Percentiles rank a stretch among this genome's conserved stretches.
Conservation (phyloP, 179 eudicot species). For the Spinacia oleracea region DNA sequence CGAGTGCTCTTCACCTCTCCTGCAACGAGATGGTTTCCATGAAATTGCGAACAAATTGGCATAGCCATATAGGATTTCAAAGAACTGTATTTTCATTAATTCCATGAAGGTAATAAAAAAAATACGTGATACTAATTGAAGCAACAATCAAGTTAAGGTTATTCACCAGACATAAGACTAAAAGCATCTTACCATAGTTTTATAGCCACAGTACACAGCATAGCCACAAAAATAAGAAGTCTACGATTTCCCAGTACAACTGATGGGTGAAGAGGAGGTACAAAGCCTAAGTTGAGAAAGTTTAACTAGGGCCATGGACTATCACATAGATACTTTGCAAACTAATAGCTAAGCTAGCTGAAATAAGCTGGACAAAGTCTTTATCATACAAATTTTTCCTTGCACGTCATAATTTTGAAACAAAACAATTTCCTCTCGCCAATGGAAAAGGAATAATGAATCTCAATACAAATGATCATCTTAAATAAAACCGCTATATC, state of each 20-base stretch:
- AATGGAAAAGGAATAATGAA: not conserved
- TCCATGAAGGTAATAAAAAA: not conserved
- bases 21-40: constrained; percentile 33
- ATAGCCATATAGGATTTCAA: constrained; percentile 3
- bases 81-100: not conserved
- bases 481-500: not conserved
- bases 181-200: not conserved
- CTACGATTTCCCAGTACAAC: not conserved
- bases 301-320: not conserved
- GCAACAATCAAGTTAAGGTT: not conserved
- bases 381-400: not conserved
- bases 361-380: not conserved
- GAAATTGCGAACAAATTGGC: constrained; percentile 13
- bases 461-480: not conserved
- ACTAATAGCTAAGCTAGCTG: not conserved
- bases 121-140: not conserved
- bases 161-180: not conserved
- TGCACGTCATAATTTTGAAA: not conserved
- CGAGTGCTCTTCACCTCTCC: constrained; percentile 99
- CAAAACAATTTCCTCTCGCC: not conserved
- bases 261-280: not conserved
- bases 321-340: not conserved
- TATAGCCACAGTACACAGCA: not conserved
- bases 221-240: not conserved
- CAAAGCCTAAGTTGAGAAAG: not conserved